Evolutionary conservation across 169 alveolate genomes (phyloP), one percentile per base, ranked within the genome.

Genomic region (Plasmodium vinckei): DNA sequence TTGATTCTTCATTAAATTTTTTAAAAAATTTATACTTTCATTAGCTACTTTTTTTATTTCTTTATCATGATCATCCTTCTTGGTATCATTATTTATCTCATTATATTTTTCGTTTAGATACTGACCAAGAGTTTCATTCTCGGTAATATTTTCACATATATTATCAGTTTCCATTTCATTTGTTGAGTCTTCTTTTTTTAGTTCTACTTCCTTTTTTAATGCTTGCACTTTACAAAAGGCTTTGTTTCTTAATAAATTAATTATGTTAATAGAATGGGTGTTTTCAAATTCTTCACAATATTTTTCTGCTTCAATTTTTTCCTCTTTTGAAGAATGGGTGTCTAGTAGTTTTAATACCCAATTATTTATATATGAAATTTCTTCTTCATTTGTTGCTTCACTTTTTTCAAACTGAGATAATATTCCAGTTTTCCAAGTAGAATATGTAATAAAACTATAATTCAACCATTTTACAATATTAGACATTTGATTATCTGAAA

Each of bases 1-100:
- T 86, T 86, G 87, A 86, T 86, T 71, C 60, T 86, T 86, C 87
- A 86, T 86, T 70, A 86, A 70, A 59, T 69, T 60, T 86, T 86
- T 86, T 12, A 86, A 72, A 15, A 59, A 60, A 51, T 86, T 42
- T n/a, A 86, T 86, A 60, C 91, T 86, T 51, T 86, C 91, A 64
- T 60, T 86, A 17, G 91, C 91, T 12, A 70, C 91, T 12, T 86
- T 86, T 21, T 86, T 86, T 3, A 86, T 39, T 69, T 69, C 87
- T 13, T 68, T 86, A 27, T 70, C 59, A 9, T 63, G 27, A 9
- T 27, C 56, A 42, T 15, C 54, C 7, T 53, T 12, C 27, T 27
- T 17, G n/a, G 3, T 5, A 33, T 2, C 46, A 6, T 60, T 60
- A 33, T 33, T 33, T 33, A 33, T 33, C 7, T 33, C 42, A 33